Percentiles rank a stretch among this genome's conserved stretches.
phyloP scores from a whole-genome alignment of 208 protist species.

The Hexamita inflata region DNA sequence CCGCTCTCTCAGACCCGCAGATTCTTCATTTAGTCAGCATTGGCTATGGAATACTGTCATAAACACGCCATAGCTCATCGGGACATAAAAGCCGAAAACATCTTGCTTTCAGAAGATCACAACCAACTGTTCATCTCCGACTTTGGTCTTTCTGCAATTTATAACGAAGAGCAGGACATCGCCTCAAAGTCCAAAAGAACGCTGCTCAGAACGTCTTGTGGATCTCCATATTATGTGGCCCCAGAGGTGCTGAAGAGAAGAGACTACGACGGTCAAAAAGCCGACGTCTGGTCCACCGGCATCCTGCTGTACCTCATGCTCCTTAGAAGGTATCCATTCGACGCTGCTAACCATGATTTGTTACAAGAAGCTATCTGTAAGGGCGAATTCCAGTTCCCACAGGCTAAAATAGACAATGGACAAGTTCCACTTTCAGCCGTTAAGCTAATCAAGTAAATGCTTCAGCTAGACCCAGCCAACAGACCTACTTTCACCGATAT shows the following conservation, averaged over 20 bases:
- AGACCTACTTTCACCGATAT: conserved; percentile 24
- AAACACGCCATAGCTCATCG: conserved; percentile 60
- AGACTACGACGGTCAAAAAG: conserved; percentile 31
- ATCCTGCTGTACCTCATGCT: conserved; percentile 31
- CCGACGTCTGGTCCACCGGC: conserved; percentile 33
- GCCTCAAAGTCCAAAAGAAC: too few species aligned
- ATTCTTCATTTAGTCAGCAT: conserved; percentile 59
- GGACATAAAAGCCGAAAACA: conserved; percentile 68
- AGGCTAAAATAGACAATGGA: conserved; percentile 10
- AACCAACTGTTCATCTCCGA: conserved; percentile 44
- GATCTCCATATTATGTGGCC: conserved; percentile 33
- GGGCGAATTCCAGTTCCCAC: not conserved
- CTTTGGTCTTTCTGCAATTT: conserved; percentile 27
- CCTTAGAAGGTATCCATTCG: not conserved
- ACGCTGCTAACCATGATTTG: not conserved
- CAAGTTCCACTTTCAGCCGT: not conserved
- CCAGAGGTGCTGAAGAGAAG: conserved; percentile 27
- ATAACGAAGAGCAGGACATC: not conserved
- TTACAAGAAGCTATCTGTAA: not conserved
- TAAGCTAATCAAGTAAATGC: conserved; percentile 18
- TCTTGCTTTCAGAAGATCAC: conserved; percentile 58
- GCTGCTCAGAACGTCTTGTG: conserved; percentile 30
- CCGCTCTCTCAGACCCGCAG: conserved; percentile 49
- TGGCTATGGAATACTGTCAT: conserved; percentile 62
- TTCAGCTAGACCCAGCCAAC: not conserved